Conservation (phyloP, 1,139 yeast species). For the Geotrichum australiense region DNA sequence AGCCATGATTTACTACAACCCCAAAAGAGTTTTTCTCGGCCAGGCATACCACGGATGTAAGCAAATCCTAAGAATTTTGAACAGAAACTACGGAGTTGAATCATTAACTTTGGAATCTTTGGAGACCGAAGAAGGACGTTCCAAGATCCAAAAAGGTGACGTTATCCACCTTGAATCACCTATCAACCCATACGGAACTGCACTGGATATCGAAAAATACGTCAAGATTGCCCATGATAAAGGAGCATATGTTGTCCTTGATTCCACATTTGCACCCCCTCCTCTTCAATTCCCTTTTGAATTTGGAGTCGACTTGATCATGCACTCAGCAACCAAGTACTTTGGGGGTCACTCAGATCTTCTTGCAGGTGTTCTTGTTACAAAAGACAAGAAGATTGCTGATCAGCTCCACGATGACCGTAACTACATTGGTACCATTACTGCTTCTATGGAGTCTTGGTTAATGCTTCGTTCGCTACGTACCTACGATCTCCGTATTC, state of each 20-base stretch:
- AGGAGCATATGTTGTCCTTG: constrained; percentile 66
- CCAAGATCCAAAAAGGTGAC: constrained; percentile 57
- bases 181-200: constrained; percentile 73
- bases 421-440: constrained; percentile 63
- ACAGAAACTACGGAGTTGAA: constrained; percentile 54
- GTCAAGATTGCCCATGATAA: constrained; percentile 62
- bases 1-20: constrained; percentile 61
- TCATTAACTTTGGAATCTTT: constrained; percentile 44
- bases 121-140: too few species aligned
- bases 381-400: constrained; percentile 46
- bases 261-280: constrained; percentile 91
- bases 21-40: constrained; percentile 68
- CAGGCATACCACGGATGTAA: constrained; percentile 82
- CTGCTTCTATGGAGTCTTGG: constrained; percentile 70
- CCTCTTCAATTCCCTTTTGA: constrained; percentile 77
- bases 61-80: constrained; percentile 56
- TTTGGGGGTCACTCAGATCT: constrained; percentile 94
- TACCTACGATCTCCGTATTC: constrained; percentile 66
- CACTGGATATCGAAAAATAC: constrained; percentile 54
- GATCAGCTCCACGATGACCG: constrained; percentile 52
- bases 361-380: constrained; percentile 70
- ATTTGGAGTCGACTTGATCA: constrained; percentile 72
- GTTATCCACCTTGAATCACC: constrained; percentile 82
- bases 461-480: constrained; percentile 70
- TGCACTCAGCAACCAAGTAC: constrained; percentile 89